Evolutionary conservation across 257 asterid species (phyloP).

Genomic region (Fraxinus anomala): DNA sequence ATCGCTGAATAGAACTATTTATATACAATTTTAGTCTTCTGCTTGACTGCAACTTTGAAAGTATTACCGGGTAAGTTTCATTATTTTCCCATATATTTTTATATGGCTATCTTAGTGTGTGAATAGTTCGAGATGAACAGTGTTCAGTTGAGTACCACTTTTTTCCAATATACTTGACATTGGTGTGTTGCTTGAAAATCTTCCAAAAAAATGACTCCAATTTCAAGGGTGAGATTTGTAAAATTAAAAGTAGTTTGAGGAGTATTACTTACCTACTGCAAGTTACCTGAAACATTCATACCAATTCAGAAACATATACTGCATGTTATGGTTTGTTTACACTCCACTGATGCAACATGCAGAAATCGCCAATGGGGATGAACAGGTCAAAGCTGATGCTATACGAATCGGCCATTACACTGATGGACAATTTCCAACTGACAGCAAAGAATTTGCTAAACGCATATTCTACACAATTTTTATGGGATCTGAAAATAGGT

Average conservation of each 20-base stretch:
- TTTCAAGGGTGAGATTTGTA: background rate
- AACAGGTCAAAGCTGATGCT: conserved; percentile 91
- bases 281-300: background rate
- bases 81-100: background rate
- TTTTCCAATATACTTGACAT: background rate
- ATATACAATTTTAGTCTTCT: conserved; percentile 12
- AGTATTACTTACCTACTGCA: background rate
- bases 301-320: conserved; percentile 3
- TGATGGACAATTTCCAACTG: conserved; percentile 75
- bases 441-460: conserved; percentile 86
- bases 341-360: conserved; percentile 31
- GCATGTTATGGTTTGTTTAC: conserved; percentile 6
- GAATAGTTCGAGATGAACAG: background rate
- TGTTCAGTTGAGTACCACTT: background rate
- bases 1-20: conserved; percentile 1
- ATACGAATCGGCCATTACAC: conserved; percentile 77
- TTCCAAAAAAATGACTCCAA: background rate
- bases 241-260: background rate
- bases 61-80: background rate
- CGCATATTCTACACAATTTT: conserved; percentile 90
- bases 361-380: conserved; percentile 78
- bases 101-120: background rate
- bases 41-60: conserved; percentile 5
- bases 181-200: background rate
- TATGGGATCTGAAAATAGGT: conserved; percentile 97